These are phyloP conservation scores for Achaetomiella virescens DNA, from an alignment of 495 filamentous ascomycete species.

Conservation along the genomic window DNA sequence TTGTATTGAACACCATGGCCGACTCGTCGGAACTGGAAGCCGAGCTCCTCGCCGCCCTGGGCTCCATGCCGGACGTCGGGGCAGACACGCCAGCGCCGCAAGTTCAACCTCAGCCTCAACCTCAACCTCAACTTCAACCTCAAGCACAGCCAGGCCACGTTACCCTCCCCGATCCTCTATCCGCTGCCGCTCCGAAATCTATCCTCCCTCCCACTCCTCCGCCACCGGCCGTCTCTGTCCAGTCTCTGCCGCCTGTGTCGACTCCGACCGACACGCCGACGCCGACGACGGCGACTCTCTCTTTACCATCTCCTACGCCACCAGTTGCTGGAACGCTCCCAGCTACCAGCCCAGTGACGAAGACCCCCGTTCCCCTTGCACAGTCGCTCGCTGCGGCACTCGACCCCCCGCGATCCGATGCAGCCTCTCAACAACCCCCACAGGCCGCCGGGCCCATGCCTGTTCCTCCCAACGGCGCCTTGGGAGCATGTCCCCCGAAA, in stretches of 20 bases:
- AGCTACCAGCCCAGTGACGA: background rate
- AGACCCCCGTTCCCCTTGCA: background rate
- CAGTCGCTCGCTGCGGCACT: background rate
- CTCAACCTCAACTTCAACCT: background rate
- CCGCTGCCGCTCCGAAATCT: background rate
- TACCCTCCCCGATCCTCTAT: background rate
- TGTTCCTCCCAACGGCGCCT: background rate
- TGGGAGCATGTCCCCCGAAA: constrained; percentile 18
- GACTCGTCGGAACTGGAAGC: constrained; percentile 12
- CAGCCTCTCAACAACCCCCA: background rate
- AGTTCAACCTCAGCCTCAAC: background rate
- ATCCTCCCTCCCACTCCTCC: background rate
- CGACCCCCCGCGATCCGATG: background rate
- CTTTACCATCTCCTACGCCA: background rate
- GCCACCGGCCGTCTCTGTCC: background rate
- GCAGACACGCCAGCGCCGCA: no score
- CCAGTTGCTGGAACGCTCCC: background rate
- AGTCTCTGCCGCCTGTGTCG: background rate
- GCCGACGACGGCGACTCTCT: background rate
- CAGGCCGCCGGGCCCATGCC: background rate
- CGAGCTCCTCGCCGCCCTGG: constrained; percentile 18
- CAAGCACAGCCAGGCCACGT: background rate
- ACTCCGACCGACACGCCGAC: background rate
- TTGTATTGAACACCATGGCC: constrained; percentile 15
- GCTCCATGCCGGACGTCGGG: background rate